phyloP scores from a whole-genome alignment of 192 early-diverging fungal species.

The Backusella australiensis region DNA sequence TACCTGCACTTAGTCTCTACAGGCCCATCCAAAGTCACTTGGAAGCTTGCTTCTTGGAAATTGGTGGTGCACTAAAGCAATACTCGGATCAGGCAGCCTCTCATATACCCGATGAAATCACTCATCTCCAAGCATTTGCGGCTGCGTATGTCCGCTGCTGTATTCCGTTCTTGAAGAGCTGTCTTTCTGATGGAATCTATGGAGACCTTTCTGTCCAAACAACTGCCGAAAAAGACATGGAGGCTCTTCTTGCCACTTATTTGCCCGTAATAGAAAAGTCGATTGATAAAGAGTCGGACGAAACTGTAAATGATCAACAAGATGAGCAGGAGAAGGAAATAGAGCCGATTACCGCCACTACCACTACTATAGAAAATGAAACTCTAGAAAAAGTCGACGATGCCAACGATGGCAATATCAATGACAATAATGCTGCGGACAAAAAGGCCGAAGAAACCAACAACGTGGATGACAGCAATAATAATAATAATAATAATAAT shows the following conservation, averaged over 20 bases:
- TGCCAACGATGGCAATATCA: neutral
- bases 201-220: neutral
- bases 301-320: neutral
- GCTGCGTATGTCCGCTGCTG: conserved; percentile 30
- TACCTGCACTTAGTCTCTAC: conserved; percentile 47
- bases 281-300: neutral
- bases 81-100: conserved; percentile 22
- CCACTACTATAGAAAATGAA: neutral
- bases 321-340: neutral
- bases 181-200: conserved; percentile 32
- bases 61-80: conserved; percentile 14
- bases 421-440: neutral
- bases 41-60: conserved; percentile 22
- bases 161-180: conserved; percentile 30
- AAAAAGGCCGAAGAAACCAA: neutral
- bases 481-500: too few species aligned
- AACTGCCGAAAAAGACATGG: neutral
- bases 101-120: conserved; percentile 14
- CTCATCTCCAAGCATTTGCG: conserved; percentile 20
- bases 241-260: conserved; percentile 3
- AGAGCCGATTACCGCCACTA: neutral
- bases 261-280: neutral
- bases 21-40: conserved; percentile 16
- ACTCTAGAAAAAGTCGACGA: neutral
- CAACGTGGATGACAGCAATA: neutral